Conservation (phyloP, 2,329 filamentous ascomycete species). For the Hypocrella siamensis region DNA sequence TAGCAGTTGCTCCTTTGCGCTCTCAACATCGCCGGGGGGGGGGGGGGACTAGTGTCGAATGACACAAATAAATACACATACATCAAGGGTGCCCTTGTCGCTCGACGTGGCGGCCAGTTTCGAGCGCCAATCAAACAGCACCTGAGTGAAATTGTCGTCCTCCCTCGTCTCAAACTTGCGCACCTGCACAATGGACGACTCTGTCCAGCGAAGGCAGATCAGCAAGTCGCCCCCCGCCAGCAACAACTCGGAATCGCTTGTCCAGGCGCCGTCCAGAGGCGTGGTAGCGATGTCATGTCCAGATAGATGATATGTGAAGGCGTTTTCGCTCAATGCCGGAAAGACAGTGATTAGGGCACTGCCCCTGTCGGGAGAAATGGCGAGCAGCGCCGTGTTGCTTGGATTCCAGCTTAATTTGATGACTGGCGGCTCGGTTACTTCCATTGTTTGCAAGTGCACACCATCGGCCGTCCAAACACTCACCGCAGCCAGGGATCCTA, state of each 20-base stretch:
- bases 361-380: slow-evolving; percentile 38
- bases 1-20: no score
- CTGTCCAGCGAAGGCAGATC: slow-evolving; percentile 29
- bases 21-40: not conserved
- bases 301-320: slow-evolving; percentile 30
- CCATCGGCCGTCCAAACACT: slow-evolving; percentile 42
- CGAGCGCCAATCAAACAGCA: slow-evolving; percentile 39
- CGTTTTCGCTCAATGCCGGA: slow-evolving; percentile 24
- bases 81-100: slow-evolving; percentile 43
- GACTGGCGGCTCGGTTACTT: slow-evolving; percentile 43
- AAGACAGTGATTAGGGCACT: slow-evolving; percentile 42
- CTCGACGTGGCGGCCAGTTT: slow-evolving; percentile 42
- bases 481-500: slow-evolving; percentile 33
- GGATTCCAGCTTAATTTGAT: slow-evolving; percentile 48
- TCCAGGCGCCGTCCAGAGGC: slow-evolving; percentile 44
- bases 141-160: slow-evolving; percentile 36
- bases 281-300: slow-evolving; percentile 34
- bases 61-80: slow-evolving; percentile 20
- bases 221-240: slow-evolving; percentile 42
- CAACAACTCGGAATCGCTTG: slow-evolving; percentile 39
- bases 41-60: no score
- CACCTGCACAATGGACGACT: slow-evolving; percentile 26
- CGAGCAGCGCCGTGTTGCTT: slow-evolving; percentile 35
- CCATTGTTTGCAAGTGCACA: slow-evolving; percentile 33
- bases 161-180: slow-evolving; percentile 36